Percentiles rank a stretch among this genome's conserved stretches.
phyloP scores from a whole-genome alignment of 129 eudicot genomes.

The Artemisia tridentata region DNA sequence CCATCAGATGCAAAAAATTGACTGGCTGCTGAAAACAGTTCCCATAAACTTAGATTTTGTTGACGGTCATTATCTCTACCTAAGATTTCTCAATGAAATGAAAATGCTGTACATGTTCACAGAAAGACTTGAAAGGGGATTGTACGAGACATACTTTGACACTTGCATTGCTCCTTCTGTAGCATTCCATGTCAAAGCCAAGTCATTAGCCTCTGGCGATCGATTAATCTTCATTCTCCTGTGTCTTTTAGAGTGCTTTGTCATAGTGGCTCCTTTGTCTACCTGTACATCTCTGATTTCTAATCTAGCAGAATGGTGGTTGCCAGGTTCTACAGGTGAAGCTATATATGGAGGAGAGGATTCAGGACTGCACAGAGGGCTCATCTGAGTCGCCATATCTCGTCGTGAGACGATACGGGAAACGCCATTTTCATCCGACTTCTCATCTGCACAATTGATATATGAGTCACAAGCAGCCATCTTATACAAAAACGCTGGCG shows the following conservation, averaged over 20 bases:
- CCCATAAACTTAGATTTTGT: too few relatives aligned
- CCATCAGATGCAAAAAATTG: too few relatives aligned
- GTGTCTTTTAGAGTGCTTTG: slow-evolving; percentile 41
- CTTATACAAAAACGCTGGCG: background rate
- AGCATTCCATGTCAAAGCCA: slow-evolving; percentile 48
- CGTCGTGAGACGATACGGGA: slow-evolving; percentile 55
- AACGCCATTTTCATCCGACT: slow-evolving; percentile 41
- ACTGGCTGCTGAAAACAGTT: too few relatives aligned
- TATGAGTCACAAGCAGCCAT: slow-evolving; percentile 18
- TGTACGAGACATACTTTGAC: slow-evolving; percentile 53
- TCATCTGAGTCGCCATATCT: slow-evolving; percentile 98
- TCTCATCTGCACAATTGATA: slow-evolving; percentile 49
- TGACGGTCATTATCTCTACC: background rate
- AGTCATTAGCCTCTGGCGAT: slow-evolving; percentile 34
- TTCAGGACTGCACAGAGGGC: slow-evolving; percentile 54
- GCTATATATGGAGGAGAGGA: slow-evolving; percentile 42
- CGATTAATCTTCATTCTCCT: slow-evolving; percentile 33
- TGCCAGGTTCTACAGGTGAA: slow-evolving; percentile 19
- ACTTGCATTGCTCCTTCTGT: slow-evolving; percentile 51
- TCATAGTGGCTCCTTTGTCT: slow-evolving; percentile 58
- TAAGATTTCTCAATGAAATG: slow-evolving; percentile 1
- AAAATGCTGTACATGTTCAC: background rate
- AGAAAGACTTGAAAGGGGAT: slow-evolving; percentile 11
- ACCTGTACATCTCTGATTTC: slow-evolving; percentile 92
- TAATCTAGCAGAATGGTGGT: slow-evolving; percentile 40